These are phyloP conservation scores for Aureobasidium sp. DNA, from an alignment of 2,329 filamentous ascomycete genomes.

Conservation along the genomic window DNA sequence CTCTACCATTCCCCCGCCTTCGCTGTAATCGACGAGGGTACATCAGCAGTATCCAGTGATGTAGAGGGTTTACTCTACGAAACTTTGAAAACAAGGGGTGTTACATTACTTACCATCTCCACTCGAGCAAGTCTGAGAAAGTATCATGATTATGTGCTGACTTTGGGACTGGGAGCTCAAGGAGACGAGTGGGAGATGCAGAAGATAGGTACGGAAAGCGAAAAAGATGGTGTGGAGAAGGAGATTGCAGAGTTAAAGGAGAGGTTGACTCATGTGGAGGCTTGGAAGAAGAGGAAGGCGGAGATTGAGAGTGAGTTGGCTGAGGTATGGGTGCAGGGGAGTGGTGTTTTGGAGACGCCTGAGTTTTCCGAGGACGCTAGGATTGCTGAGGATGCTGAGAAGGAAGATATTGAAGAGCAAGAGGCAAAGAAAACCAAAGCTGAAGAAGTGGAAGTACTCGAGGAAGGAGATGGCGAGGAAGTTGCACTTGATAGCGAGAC, in stretches of 20 bases:
- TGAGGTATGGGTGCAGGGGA: slow-evolving; percentile 48
- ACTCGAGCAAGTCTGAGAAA: slow-evolving; percentile 91
- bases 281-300: slow-evolving; percentile 68
- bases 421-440: no score
- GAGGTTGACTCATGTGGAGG: slow-evolving; percentile 69
- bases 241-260: slow-evolving; percentile 80
- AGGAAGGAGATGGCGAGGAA: background rate
- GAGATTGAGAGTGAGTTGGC: slow-evolving; percentile 78
- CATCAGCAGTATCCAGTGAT: slow-evolving; percentile 85
- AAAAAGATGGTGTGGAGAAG: slow-evolving; percentile 88
- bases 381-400: background rate
- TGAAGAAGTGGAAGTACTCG: background rate
- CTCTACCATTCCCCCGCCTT: slow-evolving; percentile 94
- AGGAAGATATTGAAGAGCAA: no score
- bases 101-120: slow-evolving; percentile 92
- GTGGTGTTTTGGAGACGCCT: slow-evolving; percentile 30
- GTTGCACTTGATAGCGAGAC: background rate
- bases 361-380: slow-evolving; percentile 22
- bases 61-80: slow-evolving; percentile 94
- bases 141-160: slow-evolving; percentile 88
- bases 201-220: slow-evolving; percentile 83
- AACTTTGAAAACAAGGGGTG: slow-evolving; percentile 82
- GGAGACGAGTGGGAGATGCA: slow-evolving; percentile 91
- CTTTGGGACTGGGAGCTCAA: slow-evolving; percentile 68
- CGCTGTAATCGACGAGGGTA: slow-evolving; percentile 92